A percentile compares a stretch with the other conserved stretches of the same genome.
Evolutionary conservation across 2,329 filamentous ascomycete genomes (phyloP).

Genomic region (Lachnellula occidentalis): DNA sequence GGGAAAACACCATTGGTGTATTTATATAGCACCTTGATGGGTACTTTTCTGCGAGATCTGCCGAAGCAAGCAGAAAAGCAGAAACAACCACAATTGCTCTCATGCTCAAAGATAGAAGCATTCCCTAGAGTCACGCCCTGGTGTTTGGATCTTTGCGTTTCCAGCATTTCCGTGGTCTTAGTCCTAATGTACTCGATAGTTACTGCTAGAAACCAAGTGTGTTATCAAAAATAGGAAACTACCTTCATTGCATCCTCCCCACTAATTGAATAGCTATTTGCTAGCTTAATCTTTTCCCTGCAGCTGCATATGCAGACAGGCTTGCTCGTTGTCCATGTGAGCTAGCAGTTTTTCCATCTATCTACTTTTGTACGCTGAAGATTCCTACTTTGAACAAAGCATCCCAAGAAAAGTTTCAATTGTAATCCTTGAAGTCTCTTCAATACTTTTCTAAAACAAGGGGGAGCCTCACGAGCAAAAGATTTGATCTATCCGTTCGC

Average conservation of each 20-base stretch:
- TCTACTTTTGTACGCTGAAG: background rate
- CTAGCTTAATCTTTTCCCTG: background rate
- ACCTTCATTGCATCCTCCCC: background rate
- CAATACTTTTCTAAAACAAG: too few species aligned
- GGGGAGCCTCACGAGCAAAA: too few species aligned
- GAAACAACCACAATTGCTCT: background rate
- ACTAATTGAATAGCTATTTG: background rate
- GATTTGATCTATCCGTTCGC: too few species aligned
- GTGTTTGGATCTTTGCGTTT: too few species aligned
- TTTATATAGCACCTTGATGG: background rate
- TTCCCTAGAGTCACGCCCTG: too few species aligned
- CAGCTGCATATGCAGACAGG: conserved; percentile 6
- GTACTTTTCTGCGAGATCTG: background rate
- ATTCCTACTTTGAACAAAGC: background rate
- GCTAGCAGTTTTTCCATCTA: background rate
- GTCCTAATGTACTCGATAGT: too few species aligned
- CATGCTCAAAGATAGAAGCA: too few species aligned
- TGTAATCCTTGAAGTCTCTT: background rate
- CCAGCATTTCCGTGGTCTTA: too few species aligned
- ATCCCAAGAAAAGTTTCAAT: background rate
- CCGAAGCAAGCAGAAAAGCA: background rate
- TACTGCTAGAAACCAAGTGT: too few species aligned
- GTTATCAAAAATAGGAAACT: too few species aligned
- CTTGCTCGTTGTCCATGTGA: background rate
- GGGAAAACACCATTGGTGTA: background rate